Evolutionary conservation across 805 yeast genomes (phyloP), one percentile per base, ranked within the genome.

Genomic region (Naumovozyma castellii): DNA sequence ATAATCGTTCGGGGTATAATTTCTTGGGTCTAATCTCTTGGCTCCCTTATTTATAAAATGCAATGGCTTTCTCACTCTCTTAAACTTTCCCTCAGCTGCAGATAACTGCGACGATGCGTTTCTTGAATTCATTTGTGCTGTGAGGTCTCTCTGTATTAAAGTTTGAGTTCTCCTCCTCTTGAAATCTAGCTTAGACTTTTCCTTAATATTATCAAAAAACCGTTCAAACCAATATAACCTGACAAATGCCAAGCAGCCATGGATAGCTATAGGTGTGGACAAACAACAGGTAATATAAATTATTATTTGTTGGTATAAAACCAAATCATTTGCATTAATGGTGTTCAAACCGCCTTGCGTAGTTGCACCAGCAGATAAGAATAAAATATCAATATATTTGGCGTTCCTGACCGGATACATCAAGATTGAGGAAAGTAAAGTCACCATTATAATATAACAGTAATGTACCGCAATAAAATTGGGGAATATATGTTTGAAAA

Each of bases 291-390:
- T 42, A 8, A 82, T 44, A 54, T 79, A 85, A 2, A 88, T 58
- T 6, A 73, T 67, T 15, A 87, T 73, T 55, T 88, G 97, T 58
- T 90, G 97, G 63, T 80, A 88, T 34, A 83, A 57, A 0, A 69
- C 61, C 40, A 86, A 48, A 0, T 66, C 61, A 54, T 84, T 85
- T 31, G 79, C 43, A 47, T 84, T 73, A 18, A 83, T 67, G 0
- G 95, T 79, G 56, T 84, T 86, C 41, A 90, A 65, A 1, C 98
- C 98, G 0, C 95, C 94, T 54, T 88, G 96, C 2, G 97, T 85
- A 2, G 80, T 64, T 0, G 88, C 75, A 3, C 92, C 88, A 6
- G 78, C 66, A 0, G 84, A 71, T 40, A 83, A 66, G 58, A 88
- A 84, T 18, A 90, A 64, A 2, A 81, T 76, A 64, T 90, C 97